Base-by-base conservation (phyloP, 768 basidiomycete genomes). In the Pulveroboletus ravenelii region DNA sequence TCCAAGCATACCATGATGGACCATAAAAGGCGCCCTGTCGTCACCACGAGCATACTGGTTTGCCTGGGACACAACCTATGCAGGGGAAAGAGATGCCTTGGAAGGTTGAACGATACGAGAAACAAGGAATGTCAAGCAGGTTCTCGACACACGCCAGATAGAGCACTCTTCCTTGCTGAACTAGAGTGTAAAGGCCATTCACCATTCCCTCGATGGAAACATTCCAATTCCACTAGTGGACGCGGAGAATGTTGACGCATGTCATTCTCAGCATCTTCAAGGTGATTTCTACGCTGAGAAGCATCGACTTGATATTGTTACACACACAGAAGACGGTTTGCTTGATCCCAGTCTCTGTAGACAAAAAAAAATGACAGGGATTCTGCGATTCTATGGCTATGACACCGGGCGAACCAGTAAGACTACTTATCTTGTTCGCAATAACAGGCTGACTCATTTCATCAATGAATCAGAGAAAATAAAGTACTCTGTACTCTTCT, bases 21-120 rank as follows among this genome's bases (percentile, higher is more conserved):
- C 67, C 32, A 70, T 66, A 60, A 82, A 83, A 3, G 76, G 78
- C 1, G 76, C 74, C 45, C 76, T 62, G 0, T 70, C 78, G 38
- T 80, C 73, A 29, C 70, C 66, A 1, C 74, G 66, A 12, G 79
- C 78, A 46, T 78, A 81, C 46, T 74, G 70, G 57, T 82, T 80
- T 5, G 74, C 75, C 45, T 69, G 66, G 6, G 73, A 48, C 8
- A 78, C 77, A 2, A 79, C 56, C 77, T 78, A 80, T 0, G 78
- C 77, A 0, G 77, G 77, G 1, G 71, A 62, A 43, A 13, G 70
- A 72, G 23, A 71, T 55, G 1, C 74, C 74, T 72, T 73, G 23
- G 2, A 27, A 36, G 10, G 42, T 31, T 31, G 7, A 13, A 43
- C 7, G 20, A 15, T 60, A 12, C 34, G 15, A 45, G 17, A 25